Evolutionary conservation across 2,329 filamentous ascomycete species (phyloP).

Genomic region (Hymenoscyphus linearis): DNA sequence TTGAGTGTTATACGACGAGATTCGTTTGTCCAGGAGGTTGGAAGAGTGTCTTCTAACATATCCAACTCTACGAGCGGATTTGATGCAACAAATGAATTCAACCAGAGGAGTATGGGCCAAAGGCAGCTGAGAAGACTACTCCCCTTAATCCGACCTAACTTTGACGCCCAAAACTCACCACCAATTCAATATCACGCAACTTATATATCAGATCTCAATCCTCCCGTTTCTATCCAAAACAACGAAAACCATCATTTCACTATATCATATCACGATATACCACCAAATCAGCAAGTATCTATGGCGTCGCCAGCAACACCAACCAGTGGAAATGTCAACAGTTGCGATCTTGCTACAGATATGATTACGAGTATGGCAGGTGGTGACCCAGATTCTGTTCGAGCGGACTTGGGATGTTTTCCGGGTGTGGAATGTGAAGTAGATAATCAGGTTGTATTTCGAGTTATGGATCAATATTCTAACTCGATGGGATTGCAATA

Average conservation of each 20-base stretch:
- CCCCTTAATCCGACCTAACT: neutral
- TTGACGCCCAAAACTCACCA: neutral
- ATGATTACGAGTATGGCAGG: conserved; percentile 41
- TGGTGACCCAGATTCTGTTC: conserved; percentile 33
- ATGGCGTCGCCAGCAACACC: conserved; percentile 2
- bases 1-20: neutral
- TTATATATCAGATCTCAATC: neutral
- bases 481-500: neutral
- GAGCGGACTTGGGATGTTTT: conserved; percentile 37
- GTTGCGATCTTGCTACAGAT: conserved; percentile 37
- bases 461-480: conserved; percentile 41
- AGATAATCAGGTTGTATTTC: conserved; percentile 38
- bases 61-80: neutral
- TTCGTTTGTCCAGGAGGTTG: neutral
- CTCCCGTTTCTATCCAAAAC: neutral
- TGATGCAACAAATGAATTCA: neutral
- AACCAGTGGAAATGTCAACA: conserved; percentile 24
- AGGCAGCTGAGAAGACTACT: neutral
- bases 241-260: neutral
- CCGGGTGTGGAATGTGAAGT: conserved; percentile 37
- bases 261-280: neutral
- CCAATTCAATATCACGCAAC: neutral
- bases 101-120: neutral
- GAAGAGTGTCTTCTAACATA: neutral
- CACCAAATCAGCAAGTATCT: neutral